phyloP scores from a whole-genome alignment of 371 early-diverging fungal species.

The Mucor lusitanicus region DNA sequence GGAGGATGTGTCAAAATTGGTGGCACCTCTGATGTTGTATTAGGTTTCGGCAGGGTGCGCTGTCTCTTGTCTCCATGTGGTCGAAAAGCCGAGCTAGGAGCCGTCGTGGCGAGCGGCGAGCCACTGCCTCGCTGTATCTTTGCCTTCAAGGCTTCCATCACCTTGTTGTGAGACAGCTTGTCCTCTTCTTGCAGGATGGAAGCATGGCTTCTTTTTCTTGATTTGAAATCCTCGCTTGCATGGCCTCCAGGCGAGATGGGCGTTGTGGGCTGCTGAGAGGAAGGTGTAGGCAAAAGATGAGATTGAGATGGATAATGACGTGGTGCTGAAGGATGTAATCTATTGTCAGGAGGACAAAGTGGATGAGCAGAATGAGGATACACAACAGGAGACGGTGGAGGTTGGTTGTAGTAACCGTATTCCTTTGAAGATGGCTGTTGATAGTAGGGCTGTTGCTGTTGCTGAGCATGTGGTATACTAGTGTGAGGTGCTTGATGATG shows the following conservation, averaged over 20 bases:
- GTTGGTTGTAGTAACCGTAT: background rate
- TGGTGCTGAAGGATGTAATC: slow-evolving; percentile 9
- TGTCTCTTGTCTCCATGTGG: slow-evolving; percentile 13
- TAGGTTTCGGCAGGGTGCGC: slow-evolving; percentile 15
- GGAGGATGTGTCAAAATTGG: background rate
- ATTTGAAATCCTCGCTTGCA: background rate
- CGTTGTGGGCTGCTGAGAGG: slow-evolving; percentile 8
- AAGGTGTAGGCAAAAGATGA: slow-evolving; percentile 1
- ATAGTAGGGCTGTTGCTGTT: background rate
- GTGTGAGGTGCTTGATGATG: background rate
- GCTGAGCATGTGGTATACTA: background rate
- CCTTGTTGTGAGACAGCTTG: slow-evolving; percentile 35
- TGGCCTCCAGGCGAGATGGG: slow-evolving; percentile 9
- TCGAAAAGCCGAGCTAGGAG: slow-evolving; percentile 14
- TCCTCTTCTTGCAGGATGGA: slow-evolving; percentile 16
- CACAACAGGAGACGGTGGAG: slow-evolving; percentile 23
- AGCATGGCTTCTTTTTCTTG: slow-evolving; percentile 15
- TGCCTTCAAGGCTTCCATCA: slow-evolving; percentile 53
- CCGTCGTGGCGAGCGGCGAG: slow-evolving; percentile 13
- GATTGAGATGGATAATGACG: slow-evolving; percentile 11
- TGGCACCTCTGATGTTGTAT: background rate
- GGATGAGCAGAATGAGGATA: slow-evolving; percentile 49
- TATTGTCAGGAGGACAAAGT: slow-evolving; percentile 30
- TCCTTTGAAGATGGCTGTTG: background rate
- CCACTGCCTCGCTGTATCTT: slow-evolving; percentile 40